Base-by-base conservation (phyloP, 2,329 filamentous ascomycete species). In the Basipetospora chlamydospora region DNA sequence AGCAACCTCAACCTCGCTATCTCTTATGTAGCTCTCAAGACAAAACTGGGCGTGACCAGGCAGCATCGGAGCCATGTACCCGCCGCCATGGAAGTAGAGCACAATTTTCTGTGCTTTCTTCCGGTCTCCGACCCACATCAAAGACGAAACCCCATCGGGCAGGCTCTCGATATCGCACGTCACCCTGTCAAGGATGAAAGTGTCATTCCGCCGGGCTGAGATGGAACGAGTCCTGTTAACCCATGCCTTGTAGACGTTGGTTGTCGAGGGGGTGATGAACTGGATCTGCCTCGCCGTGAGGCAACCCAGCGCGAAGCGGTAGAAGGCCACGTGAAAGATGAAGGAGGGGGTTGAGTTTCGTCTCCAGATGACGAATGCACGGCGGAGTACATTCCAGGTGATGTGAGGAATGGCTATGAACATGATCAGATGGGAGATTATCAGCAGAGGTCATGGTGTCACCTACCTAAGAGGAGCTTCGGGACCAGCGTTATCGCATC, bases 1-100 rank as follows among this genome's bases (percentile, higher is more conserved):
- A 8, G 50, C 47, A 3, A 49, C 44, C 39, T 53, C 46, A 10
- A 39, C 35, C 32, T 47, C 43, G 8, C 46, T 43, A 3, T 41
- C 30, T 35, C 42, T 31, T 16, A 54, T 35, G 35, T 45, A 52
- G 13, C 46, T 28, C 13, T 50, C 46, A 49, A 49, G 50, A 35
- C 46, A 46, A 42, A 42, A 47, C n/a, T 49, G 42, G 17, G 50
- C 39, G 32, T 54, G 51, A 5, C 46, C 51, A 6, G 31, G 25
- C 3, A 35, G 26, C 9, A 43, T 31, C 4, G 51, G 48, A 8
- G 42, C 32, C 6, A 47, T 22, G 37, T 44, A 53, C 6, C 47
- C 51, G 28, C 51, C 51, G 5, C 51, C 51, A 35, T 52, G 51
- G 22, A 51, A 37, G 40, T 46, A 54, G 3, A 54, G 39, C 7